phyloP scores from a whole-genome alignment of 345 rosid genomes.

The Aegle marmelos region DNA sequence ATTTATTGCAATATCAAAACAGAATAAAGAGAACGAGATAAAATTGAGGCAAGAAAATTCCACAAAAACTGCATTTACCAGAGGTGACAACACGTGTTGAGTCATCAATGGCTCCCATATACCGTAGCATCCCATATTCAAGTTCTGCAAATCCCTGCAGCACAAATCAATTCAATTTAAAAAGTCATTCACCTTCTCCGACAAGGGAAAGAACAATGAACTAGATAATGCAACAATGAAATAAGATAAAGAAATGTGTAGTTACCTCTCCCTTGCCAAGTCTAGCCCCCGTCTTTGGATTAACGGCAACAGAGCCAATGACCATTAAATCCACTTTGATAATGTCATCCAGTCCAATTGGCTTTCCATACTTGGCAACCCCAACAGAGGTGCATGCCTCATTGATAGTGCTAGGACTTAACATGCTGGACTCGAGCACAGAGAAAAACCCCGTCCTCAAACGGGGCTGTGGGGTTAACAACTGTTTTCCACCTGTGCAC shows the following conservation, averaged over 20 bases:
- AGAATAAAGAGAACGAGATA: not conserved
- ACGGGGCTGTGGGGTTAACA: conserved; percentile 90
- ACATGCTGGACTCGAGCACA: conserved; percentile 48
- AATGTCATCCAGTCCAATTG: conserved; percentile 74
- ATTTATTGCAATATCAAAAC: not conserved
- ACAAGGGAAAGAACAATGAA: not conserved
- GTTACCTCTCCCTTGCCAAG: conserved; percentile 94
- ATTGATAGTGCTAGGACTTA: conserved; percentile 42
- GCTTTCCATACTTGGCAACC: conserved; percentile 82
- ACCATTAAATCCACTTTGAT: conserved; percentile 77
- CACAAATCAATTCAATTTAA: conserved; percentile 3
- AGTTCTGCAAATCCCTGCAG: conserved; percentile 92
- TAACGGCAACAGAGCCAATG: conserved; percentile 87
- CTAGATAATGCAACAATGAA: not conserved
- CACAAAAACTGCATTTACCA: conserved; percentile 26
- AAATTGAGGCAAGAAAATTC: not conserved
- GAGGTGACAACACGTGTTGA: conserved; percentile 74
- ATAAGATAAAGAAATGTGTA: not conserved
- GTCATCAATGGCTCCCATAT: conserved; percentile 93
- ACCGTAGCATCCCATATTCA: conserved; percentile 90
- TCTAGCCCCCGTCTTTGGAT: conserved; percentile 78
- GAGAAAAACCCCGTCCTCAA: conserved; percentile 90
- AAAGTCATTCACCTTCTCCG: not conserved
- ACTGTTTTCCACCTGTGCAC: conserved; percentile 60
- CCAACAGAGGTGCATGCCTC: conserved; percentile 87